Percentiles rank a stretch among this genome's conserved stretches.
Conservation (phyloP, 768 basidiomycete species). For the Clitopilus hobsonii region DNA sequence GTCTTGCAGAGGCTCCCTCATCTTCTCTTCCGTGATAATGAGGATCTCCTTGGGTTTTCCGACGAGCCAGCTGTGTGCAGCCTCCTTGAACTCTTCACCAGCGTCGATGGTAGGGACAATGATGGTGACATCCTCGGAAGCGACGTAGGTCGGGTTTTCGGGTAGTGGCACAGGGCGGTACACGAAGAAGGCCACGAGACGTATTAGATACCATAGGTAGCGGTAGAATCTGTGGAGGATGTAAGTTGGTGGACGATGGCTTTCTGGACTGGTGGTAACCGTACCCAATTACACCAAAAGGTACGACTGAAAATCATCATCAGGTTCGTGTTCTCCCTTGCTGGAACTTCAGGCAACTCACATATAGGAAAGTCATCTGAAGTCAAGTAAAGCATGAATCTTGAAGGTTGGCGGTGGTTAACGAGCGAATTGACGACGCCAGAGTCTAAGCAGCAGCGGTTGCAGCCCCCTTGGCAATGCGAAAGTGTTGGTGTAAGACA, state of each 20-base stretch:
- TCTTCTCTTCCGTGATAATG: constrained; percentile 79
- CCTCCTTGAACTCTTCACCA: constrained; percentile 93
- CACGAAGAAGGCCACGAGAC: constrained; percentile 68
- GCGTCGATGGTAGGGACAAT: constrained; percentile 96
- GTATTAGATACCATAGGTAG: constrained; percentile 90
- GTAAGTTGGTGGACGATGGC: constrained; percentile 7
- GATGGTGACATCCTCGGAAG: constrained; percentile 91
- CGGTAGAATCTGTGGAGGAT: constrained; percentile 70
- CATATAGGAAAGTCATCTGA: constrained; percentile 89
- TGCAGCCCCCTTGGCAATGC: neutral
- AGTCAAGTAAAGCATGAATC: constrained; percentile 79
- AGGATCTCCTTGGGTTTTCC: constrained; percentile 82
- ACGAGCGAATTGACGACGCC: constrained; percentile 36
- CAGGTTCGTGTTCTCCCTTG: constrained; percentile 4
- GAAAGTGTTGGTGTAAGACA: constrained; percentile 6
- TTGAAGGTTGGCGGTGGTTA: constrained; percentile 19
- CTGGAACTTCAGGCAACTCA: constrained; percentile 36
- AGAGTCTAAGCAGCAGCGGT: constrained; percentile 21
- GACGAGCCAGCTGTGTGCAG: constrained; percentile 87
- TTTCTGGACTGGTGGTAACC: constrained; percentile 12
- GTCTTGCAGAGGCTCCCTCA: constrained; percentile 84
- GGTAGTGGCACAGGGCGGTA: constrained; percentile 90
- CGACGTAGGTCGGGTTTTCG: constrained; percentile 85
- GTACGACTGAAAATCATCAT: constrained; percentile 59
- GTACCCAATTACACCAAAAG: constrained; percentile 85